Base-by-base conservation (phyloP, 495 filamentous ascomycete species). In the Penicillium coprophilum region DNA sequence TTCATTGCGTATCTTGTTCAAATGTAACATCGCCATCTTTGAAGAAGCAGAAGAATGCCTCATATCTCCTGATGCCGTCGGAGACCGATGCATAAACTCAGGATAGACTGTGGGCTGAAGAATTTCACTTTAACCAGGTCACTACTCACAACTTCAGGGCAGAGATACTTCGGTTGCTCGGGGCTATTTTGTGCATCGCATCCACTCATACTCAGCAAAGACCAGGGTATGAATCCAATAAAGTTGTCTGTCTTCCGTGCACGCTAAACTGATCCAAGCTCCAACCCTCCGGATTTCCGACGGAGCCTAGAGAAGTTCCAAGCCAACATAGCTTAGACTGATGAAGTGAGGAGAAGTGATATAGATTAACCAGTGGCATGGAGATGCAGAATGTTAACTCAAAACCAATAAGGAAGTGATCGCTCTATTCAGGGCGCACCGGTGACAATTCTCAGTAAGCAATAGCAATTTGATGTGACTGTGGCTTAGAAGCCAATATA, bases 21-120 rank as follows among this genome's bases (percentile, higher is more conserved):
- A 21, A 50, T 50, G 47, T 50, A 50, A 50, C 47, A 50, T 39
- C 47, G 11, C 2, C 28, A 8, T 32, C n/a, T 3, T 31, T n/a
- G 24, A n/a, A 47, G 1, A n/a, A 28, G 27, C 17, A 32, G 24
- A 27, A 27, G 10, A 15, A 32, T 17, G 8, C 2, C 19, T 38
- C 31, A 38, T 39, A 17, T 38, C 7, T n/a, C n/a, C 21, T 24
- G 20, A 50, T 50, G 4, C 47, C 47, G 31, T 39, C 47, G 47
- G 47, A 50, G 47, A 6, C 47, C 47, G 47, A 6, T 50, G 12
- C 11, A 27, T 38, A 38, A 17, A 8, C 34, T 6, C 2, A 38
- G 15, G 34, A 23, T 6, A 1, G 17, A 21, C 20, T 20, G 11
- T 21, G 0, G 2, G 9, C 10, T 21, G 20, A 20, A 23, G 40